Base-by-base conservation (phyloP, 257 asterid genomes). In the Solanum raphanifolium region DNA sequence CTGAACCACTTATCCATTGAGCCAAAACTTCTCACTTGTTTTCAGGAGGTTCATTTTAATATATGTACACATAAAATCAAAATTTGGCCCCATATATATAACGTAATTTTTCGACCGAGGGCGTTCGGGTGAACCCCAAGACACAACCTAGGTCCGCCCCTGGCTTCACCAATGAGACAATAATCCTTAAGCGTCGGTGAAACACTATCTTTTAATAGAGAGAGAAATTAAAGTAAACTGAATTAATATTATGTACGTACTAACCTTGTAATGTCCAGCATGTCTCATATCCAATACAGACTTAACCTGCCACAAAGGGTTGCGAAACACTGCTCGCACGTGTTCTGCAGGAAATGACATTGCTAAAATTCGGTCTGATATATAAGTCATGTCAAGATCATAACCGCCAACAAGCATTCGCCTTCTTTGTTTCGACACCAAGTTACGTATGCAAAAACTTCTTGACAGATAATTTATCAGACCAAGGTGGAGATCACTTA, bases 271-370 rank as follows among this genome's bases (percentile, higher is more conserved):
- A 66, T 94, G 95, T 27, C 90, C 97, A 2, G 69, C 91, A 79
- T 95, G 98, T 87, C 93, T 92, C 98, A 91, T 93, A 83, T 95
- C 98, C 58, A 95, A 88, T 5, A 90, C 97, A 23, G 94, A 92
- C 89, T 95, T 94, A 20, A 95, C 98, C 92, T 95, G 98, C 98
- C 98, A 94, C 71, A 95, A 83, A 55, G 98, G 98, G 86, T 95
- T 95, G 18, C 98, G 96, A 55, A 92, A 95, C 92, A 95, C 71
- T 82, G 98, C 96, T 3, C 95, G 93, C 94, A 95, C 91, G 76
- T 91, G 93, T 87, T 95, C 96, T 0, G 98, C 95, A 52, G 98
- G 98, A 86, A 94, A 95, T 5, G 98, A 94, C 98, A 95, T 94
- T 1, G 96, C 98, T 43, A 95, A 89, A 21, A 94, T 69, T 6